Percentiles rank a stretch among this genome's conserved stretches.
Evolutionary conservation across 2,329 filamentous ascomycete genomes (phyloP).

Genomic region (Talaromyces sp.): DNA sequence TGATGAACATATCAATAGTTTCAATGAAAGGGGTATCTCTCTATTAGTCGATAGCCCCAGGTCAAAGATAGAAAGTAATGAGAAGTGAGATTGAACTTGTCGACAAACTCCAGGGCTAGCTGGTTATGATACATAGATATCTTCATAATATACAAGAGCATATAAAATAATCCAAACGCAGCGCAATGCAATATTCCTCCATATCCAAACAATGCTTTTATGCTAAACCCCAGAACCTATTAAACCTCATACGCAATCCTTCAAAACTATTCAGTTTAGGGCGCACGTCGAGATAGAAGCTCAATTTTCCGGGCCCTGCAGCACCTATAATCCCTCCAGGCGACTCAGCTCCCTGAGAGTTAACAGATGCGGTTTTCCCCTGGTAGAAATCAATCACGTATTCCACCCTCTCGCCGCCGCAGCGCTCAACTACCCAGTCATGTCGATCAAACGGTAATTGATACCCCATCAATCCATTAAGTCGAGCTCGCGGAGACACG

Average conservation of each 20-base stretch:
- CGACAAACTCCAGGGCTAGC: background rate
- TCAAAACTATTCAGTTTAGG: constrained; percentile 62
- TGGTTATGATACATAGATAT: background rate
- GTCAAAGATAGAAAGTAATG: background rate
- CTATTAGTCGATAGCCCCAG: background rate
- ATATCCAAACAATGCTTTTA: constrained; percentile 20
- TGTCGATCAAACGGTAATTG: constrained; percentile 89
- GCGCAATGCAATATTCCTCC: constrained; percentile 4
- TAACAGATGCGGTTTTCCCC: constrained; percentile 48
- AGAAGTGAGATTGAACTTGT: constrained; percentile 3
- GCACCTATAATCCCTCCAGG: constrained; percentile 25
- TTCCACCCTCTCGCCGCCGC: constrained; percentile 67
- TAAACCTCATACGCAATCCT: constrained; percentile 54
- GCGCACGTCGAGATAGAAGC: constrained; percentile 61
- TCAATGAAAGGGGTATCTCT: too few species aligned
- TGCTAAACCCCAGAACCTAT: constrained; percentile 41
- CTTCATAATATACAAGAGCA: background rate
- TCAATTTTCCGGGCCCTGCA: constrained; percentile 44
- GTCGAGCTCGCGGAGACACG: constrained; percentile 74
- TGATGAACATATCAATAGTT: too few species aligned
- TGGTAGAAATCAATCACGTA: constrained; percentile 99
- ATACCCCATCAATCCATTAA: constrained; percentile 84
- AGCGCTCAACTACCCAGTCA: constrained; percentile 94
- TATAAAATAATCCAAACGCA: background rate
- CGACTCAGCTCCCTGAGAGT: constrained; percentile 18